A percentile compares a stretch with the other conserved stretches of the same genome.
Evolutionary conservation across 768 basidiomycete species (phyloP).

Genomic region (Phylloporus arenicola): DNA sequence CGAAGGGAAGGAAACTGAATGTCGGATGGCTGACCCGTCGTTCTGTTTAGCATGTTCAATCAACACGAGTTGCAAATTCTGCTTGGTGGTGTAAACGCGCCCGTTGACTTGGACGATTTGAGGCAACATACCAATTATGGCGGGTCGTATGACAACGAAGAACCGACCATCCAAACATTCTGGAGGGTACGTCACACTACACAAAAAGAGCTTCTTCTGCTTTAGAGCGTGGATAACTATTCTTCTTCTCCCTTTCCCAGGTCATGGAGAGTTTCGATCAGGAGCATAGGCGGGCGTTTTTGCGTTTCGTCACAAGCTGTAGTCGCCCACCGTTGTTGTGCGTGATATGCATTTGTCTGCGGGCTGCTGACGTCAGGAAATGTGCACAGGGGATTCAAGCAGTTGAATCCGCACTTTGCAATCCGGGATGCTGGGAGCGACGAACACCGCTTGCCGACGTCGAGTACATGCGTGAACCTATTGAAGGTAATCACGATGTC

Average conservation of each 20-base stretch:
- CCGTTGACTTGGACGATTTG: slow-evolving; percentile 81
- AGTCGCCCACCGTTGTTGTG: slow-evolving; percentile 83
- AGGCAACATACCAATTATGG: slow-evolving; percentile 75
- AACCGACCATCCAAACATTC: slow-evolving; percentile 70
- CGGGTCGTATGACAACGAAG: slow-evolving; percentile 65
- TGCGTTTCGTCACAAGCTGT: slow-evolving; percentile 92
- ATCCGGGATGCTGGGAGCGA: slow-evolving; percentile 81
- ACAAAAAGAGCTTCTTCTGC: not conserved
- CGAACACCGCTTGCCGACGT: slow-evolving; percentile 61
- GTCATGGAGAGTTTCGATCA: slow-evolving; percentile 78
- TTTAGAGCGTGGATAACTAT: not conserved
- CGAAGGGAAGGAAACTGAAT: not conserved
- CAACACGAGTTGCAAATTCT: slow-evolving; percentile 92
- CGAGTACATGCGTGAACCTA: slow-evolving; percentile 89
- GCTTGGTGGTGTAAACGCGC: slow-evolving; percentile 81
- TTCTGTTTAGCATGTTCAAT: slow-evolving; percentile 79
- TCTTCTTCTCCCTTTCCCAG: slow-evolving; percentile 27
- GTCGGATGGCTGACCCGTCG: slow-evolving; percentile 5
- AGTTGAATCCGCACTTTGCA: slow-evolving; percentile 81
- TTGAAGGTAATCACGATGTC: slow-evolving; percentile 56
- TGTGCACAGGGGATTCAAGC: slow-evolving; percentile 65
- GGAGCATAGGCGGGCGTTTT: slow-evolving; percentile 67
- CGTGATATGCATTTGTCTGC: slow-evolving; percentile 22
- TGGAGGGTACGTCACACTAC: slow-evolving; percentile 60
- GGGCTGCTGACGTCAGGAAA: not conserved